Evolutionary conservation across 805 yeast genomes (phyloP).

Genomic region (Yarrowia hollandica): DNA sequence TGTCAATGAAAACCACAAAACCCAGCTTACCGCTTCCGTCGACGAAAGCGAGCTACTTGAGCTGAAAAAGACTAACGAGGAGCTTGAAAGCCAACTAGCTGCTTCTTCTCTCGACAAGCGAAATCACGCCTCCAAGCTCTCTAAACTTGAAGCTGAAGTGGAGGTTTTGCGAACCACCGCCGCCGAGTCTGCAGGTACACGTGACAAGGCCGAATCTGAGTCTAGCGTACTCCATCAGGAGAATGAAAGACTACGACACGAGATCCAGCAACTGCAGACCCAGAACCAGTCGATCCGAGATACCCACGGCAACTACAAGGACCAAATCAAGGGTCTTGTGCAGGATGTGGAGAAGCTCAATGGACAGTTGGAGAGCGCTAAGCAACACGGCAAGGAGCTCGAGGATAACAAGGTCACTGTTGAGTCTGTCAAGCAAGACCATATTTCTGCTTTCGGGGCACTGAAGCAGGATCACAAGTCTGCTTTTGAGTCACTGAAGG

Average conservation of each 20-base stretch:
- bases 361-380: not conserved
- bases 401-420: not conserved
- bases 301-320: constrained; percentile 26
- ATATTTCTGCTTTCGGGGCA: not conserved
- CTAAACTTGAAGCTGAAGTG: not conserved
- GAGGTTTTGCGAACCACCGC: constrained; percentile 1
- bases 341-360: constrained; percentile 6
- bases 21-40: not conserved
- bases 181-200: not conserved
- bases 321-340: constrained; percentile 2
- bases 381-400: not conserved
- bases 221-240: not conserved
- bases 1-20: not conserved
- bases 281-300: constrained; percentile 26
- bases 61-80: not conserved
- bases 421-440: not conserved
- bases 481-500: not conserved
- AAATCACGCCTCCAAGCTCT: not conserved
- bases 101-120: constrained; percentile 1
- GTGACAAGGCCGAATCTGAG: constrained; percentile 7
- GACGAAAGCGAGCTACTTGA: not conserved
- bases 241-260: constrained; percentile 13
- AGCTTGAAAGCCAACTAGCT: not conserved
- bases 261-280: constrained; percentile 14
- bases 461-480: not conserved